These are phyloP conservation scores for Deakozyma indianensis DNA, from an alignment of 805 yeast genomes.

Conservation along the genomic window DNA sequence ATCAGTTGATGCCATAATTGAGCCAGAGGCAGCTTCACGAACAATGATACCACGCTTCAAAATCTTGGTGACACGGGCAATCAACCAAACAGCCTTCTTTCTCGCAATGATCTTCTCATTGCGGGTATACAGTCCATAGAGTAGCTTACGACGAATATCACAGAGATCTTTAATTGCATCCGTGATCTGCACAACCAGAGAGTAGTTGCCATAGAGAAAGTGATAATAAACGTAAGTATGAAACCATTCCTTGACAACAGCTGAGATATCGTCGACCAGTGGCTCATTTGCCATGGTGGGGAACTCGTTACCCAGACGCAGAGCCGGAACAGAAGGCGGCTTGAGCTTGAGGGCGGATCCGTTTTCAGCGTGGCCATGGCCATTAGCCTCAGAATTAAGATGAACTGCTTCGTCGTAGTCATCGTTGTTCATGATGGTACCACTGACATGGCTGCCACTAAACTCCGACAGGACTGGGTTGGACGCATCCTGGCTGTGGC, in stretches of 20 bases:
- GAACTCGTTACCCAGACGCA: slow-evolving; percentile 12
- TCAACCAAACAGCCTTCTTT: slow-evolving; percentile 18
- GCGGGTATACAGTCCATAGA: slow-evolving; percentile 15
- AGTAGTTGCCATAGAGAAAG: slow-evolving; percentile 15
- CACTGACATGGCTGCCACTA: slow-evolving; percentile 10
- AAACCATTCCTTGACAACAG: slow-evolving; percentile 21
- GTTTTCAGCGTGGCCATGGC: slow-evolving; percentile 3
- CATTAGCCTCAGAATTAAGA: not conserved
- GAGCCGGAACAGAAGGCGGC: slow-evolving; percentile 14
- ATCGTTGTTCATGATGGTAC: slow-evolving; percentile 3
- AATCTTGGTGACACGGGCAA: slow-evolving; percentile 18
- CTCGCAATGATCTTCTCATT: slow-evolving; percentile 15
- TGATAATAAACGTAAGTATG: slow-evolving; percentile 15
- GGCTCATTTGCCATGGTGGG: slow-evolving; percentile 14
- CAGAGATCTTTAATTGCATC: slow-evolving; percentile 15
- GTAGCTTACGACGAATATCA: slow-evolving; percentile 14
- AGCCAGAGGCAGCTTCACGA: slow-evolving; percentile 17
- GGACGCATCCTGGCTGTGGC: slow-evolving; percentile 21
- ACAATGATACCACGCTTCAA: slow-evolving; percentile 20
- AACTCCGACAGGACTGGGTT: slow-evolving; percentile 19
- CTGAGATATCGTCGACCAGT: slow-evolving; percentile 19
- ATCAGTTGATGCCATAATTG: slow-evolving; percentile 13
- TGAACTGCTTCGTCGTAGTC: not conserved
- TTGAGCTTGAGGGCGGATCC: slow-evolving; percentile 4
- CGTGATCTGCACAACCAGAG: slow-evolving; percentile 12